Evolutionary conservation across 2,329 filamentous ascomycete genomes (phyloP), one percentile per base, ranked within the genome.

Genomic region (Fusarium mundagurra): DNA sequence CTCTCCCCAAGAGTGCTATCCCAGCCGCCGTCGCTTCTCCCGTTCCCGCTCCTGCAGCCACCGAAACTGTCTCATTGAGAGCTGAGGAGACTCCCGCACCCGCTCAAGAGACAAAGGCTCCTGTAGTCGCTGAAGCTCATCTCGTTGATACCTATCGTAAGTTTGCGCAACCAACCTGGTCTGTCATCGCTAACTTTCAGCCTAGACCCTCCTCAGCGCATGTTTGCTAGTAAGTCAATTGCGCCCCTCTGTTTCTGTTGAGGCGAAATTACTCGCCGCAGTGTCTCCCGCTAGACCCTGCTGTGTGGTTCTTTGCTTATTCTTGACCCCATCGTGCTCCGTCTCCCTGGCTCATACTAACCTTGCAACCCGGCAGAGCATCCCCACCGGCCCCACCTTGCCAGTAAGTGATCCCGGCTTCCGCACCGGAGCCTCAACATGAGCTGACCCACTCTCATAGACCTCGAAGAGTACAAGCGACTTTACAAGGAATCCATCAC

Each of bases 401-500:
- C 83, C 78, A 88, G 90, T 91, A 85, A 87, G 89, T 85, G 65
- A 72, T 64, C 67, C 74, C 60, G 65, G 66, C 55, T 66, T 67
- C 71, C 55, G 54, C 57, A 67, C 59, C 69, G 69, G 71, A 78
- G 74, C 74, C 77, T 79, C 74, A 79, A 76, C 74, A 64, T 38
- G 58, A 64, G 47, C 76, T 78, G 71, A 76, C 71, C 73, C 68
- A 66, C 72, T 65, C 54, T 58, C 31, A 39, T 68, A 92, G 90
- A 85, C 77, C 81, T 92, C 69, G 90, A 92, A 72, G 89, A 93
- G 77, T 93, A 93, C 83, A 88, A 92, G 80, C 85, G 86, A 79
- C 83, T 92, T 66, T 92, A 93, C 87, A 88, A 92, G 81, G 89
- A 99, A 86, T 99, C 96, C 54, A 98, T 99, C 82, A 92, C 92